These are phyloP conservation scores for Lenzites betulinus DNA, from an alignment of 768 basidiomycete species.

Conservation along the genomic window DNA sequence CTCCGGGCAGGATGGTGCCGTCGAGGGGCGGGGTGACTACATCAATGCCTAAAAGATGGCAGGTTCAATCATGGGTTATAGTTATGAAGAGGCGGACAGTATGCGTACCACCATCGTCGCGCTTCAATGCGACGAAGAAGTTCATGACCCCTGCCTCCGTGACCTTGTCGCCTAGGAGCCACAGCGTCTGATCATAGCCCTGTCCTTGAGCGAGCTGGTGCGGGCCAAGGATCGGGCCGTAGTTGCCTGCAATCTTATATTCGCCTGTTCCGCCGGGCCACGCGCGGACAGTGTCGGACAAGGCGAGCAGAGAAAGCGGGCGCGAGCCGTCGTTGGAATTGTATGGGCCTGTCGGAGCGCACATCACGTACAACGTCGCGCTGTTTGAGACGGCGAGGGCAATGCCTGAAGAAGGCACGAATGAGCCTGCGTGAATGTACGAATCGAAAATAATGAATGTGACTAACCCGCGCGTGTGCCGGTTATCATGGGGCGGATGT, in stretches of 20 bases:
- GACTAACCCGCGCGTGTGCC: constrained; percentile 41
- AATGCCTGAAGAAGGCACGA: constrained; percentile 35
- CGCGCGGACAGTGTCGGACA: constrained; percentile 47
- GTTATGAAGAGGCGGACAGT: not conserved
- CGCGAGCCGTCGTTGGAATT: constrained; percentile 47
- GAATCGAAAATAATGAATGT: not conserved
- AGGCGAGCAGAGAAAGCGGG: constrained; percentile 50
- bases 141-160: constrained; percentile 56
- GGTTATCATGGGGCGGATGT: constrained; percentile 80
- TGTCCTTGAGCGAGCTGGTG: constrained; percentile 47
- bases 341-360: constrained; percentile 60
- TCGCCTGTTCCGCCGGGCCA: constrained; percentile 58
- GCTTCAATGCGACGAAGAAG: constrained; percentile 49
- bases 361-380: constrained; percentile 84
- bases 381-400: constrained; percentile 75
- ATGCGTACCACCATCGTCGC: constrained; percentile 42
- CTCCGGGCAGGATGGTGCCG: constrained; percentile 89
- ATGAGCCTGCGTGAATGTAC: not conserved
- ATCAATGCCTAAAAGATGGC: constrained; percentile 54
- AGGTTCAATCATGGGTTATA: not conserved
- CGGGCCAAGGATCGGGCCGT: constrained; percentile 41
- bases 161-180: constrained; percentile 47
- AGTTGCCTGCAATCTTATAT: constrained; percentile 51
- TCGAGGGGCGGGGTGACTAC: constrained; percentile 87
- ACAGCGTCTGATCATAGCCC: constrained; percentile 57